Evolutionary conservation across 108 stramenopile genomes (phyloP).

Genomic region (Schizochytrium sp.): DNA sequence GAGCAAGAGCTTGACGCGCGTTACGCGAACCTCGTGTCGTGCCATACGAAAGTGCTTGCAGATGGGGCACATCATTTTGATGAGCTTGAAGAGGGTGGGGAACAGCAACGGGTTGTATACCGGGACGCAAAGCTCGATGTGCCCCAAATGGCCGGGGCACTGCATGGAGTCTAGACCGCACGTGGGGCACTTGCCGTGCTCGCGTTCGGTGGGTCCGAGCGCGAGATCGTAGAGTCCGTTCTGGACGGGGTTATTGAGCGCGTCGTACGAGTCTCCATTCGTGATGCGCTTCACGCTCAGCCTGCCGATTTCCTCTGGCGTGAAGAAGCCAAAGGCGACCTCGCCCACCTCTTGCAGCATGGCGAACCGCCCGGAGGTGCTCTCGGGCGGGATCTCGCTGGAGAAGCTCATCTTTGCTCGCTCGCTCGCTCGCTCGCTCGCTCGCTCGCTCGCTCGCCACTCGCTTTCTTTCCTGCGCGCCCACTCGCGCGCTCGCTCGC

Average conservation of each 20-base stretch:
- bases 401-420: conserved; percentile 17
- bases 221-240: conserved; percentile 22
- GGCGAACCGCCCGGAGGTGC: conserved; percentile 16
- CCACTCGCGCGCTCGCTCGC: no score
- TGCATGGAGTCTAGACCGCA: conserved; percentile 64
- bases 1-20: conserved; percentile 57
- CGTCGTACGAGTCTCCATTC: conserved; percentile 69
- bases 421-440: no score
- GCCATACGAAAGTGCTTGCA: conserved; percentile 77
- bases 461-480: neutral
- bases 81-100: conserved; percentile 53
- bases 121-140: conserved; percentile 89
- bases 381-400: neutral
- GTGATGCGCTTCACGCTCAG: conserved; percentile 80
- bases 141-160: conserved; percentile 94
- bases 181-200: conserved; percentile 65
- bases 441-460: no score
- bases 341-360: conserved; percentile 42
- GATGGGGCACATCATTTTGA: conserved; percentile 78
- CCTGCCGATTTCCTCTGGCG: conserved; percentile 63
- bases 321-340: conserved; percentile 37
- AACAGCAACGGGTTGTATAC: conserved; percentile 89
- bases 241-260: conserved; percentile 66
- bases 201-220: neutral
- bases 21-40: conserved; percentile 27